These are phyloP conservation scores for Mycothermus thermophilus DNA, from an alignment of 495 filamentous ascomycete genomes.

Conservation along the genomic window DNA sequence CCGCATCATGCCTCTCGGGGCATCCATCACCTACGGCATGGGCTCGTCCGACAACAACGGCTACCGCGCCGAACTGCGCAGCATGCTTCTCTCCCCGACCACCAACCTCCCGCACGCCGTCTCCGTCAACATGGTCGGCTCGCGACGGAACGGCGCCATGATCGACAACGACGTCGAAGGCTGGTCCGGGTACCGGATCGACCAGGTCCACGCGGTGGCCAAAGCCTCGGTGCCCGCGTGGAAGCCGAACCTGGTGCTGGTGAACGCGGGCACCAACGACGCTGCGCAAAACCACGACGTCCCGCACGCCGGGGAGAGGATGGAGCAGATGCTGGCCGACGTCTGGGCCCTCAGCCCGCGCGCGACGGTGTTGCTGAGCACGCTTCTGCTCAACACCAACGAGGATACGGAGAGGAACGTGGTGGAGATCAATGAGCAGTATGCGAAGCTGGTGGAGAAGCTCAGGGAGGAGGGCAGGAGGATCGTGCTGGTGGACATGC, in stretches of 20 bases:
- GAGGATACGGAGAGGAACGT: conserved; percentile 15
- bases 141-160: conserved; percentile 32
- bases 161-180: conserved; percentile 40
- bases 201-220: conserved; percentile 27
- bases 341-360: conserved; percentile 26
- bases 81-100: conserved; percentile 10
- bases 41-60: conserved; percentile 23
- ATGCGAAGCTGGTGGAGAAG: conserved; percentile 16
- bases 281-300: conserved; percentile 17
- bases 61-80: conserved; percentile 21
- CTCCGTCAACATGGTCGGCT: conserved; percentile 44
- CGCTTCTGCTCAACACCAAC: conserved; percentile 29
- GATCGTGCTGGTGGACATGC: conserved; percentile 39
- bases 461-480: conserved; percentile 17
- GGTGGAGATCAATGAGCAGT: conserved; percentile 27
- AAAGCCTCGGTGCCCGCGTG: conserved; percentile 15
- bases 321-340: conserved; percentile 24
- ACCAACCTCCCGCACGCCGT: too few relatives aligned
- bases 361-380: conserved; percentile 36
- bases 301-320: conserved; percentile 18
- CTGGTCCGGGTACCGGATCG: conserved; percentile 33
- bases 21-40: conserved; percentile 40
- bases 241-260: conserved; percentile 37
- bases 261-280: conserved; percentile 39
- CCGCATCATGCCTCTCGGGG: conserved; percentile 41